These are phyloP conservation scores for Crepidotus variabilis DNA, from an alignment of 768 basidiomycete genomes.

Conservation along the genomic window DNA sequence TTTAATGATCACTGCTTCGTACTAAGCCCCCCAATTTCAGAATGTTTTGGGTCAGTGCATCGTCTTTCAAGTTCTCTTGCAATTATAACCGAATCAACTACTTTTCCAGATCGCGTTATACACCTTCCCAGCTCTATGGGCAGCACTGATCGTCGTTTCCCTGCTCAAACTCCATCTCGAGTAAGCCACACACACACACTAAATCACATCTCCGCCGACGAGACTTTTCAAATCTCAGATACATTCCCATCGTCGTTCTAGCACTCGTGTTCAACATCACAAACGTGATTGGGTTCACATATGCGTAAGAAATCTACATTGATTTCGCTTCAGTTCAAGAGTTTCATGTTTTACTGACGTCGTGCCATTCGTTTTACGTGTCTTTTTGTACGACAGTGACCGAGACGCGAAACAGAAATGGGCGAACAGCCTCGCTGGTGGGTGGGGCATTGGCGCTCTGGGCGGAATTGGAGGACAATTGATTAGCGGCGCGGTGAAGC, in stretches of 20 bases:
- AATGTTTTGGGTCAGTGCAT: constrained; percentile 82
- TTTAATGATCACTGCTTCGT: constrained; percentile 2
- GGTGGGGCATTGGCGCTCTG: constrained; percentile 67
- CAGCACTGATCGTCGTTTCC: constrained; percentile 82
- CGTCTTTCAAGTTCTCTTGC: constrained; percentile 4
- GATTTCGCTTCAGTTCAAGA: not conserved
- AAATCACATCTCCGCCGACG: not conserved
- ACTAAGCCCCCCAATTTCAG: constrained; percentile 32
- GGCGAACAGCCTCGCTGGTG: constrained; percentile 73
- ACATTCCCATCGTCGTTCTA: constrained; percentile 90
- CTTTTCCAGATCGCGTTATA: constrained; percentile 76
- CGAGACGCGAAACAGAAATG: constrained; percentile 91
- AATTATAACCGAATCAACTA: not conserved
- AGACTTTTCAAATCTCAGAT: constrained; percentile 43
- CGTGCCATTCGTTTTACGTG: no score
- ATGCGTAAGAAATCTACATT: constrained; percentile 56
- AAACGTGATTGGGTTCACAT: constrained; percentile 96
- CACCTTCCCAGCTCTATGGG: constrained; percentile 85
- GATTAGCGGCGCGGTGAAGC: constrained; percentile 77
- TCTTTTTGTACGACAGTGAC: constrained; percentile 44
- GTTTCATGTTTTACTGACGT: no score
- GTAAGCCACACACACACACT: constrained; percentile 42
- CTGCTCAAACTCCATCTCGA: constrained; percentile 84
- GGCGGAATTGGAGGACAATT: constrained; percentile 86
- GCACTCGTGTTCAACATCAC: constrained; percentile 96